These are phyloP conservation scores for Aspergillus heteromorphus DNA, from an alignment of 495 filamentous ascomycete genomes.

Conservation along the genomic window DNA sequence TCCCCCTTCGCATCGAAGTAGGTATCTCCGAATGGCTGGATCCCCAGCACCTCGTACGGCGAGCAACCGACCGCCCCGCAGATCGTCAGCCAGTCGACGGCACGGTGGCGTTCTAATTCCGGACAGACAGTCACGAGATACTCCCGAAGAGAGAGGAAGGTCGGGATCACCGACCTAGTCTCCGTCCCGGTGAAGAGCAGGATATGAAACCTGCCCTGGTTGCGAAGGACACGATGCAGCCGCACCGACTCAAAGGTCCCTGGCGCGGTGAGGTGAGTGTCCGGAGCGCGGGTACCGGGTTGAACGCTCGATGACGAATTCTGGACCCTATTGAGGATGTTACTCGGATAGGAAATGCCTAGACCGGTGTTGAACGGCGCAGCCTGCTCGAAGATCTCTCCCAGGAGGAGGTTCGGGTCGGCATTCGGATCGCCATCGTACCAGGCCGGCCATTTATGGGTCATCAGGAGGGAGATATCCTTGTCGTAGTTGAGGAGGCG, in stretches of 20 bases:
- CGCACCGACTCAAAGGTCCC: conserved; percentile 1
- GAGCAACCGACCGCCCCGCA: not conserved
- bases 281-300: conserved; percentile 5
- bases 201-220: not conserved
- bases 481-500: conserved; percentile 46
- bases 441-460: conserved; percentile 5
- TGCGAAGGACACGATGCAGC: conserved; percentile 2
- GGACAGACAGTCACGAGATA: not conserved
- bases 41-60: not conserved
- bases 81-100: not conserved
- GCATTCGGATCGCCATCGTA: not conserved
- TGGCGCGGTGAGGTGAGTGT: not conserved
- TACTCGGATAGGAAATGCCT: conserved; percentile 2
- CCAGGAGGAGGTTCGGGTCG: conserved; percentile 2
- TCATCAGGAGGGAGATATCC: conserved; percentile 16
- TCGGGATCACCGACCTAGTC: not conserved
- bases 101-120: not conserved
- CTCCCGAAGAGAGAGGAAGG: not conserved
- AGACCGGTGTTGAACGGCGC: conserved; percentile 8
- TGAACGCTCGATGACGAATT: not conserved
- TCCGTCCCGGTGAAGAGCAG: not conserved
- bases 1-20: not conserved
- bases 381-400: conserved; percentile 6
- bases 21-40: not conserved
- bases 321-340: conserved; percentile 1